Base-by-base conservation (phyloP, 2,329 filamentous ascomycete genomes). In the Clarireedia hainanense region DNA sequence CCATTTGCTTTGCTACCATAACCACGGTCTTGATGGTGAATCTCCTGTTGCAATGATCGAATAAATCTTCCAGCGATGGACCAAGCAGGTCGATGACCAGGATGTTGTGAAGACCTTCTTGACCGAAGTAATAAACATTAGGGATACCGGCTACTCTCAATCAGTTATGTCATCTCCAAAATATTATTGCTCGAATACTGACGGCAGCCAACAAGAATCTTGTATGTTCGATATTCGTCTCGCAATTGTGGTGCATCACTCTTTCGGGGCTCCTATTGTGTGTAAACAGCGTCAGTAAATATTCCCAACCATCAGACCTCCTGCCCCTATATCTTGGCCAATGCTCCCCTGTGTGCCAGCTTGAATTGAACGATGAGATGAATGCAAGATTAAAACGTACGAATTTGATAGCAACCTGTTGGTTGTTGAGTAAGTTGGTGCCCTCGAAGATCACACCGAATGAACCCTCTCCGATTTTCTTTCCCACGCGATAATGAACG, bases 331-430 rank as follows among this genome's bases (percentile, higher is more conserved):
- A 20, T 26, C n/a, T 36, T 24, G 52, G 40, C 24, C 37, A 34
- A 50, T 37, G 52, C 36, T 14, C 7, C 37, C 37, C 14, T 3
- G 14, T 17, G 10, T 46, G 14, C 23, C 43, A 24, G 26, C 9
- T 17, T 27, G 12, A 27, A 47, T 40, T 5, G 6, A 9, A 52
- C 30, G 30, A 17, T 46, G 39, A 47, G 23, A 36, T 34, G 23
- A 36, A 36, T 49, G 40, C n/a, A 45, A 39, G 4, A 12, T 6
- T 4, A 17, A 52, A 56, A 85, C 89, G 70, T 76, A 95, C 90
- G 75, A 99, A 99, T 80, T 99, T 99, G 80, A 99, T 99, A 69
- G 94, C 94, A 61, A 99, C 92, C 76, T 96, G 91, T 74, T 97
- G 94, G 75, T 95, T 96, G 80, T 99, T 99, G 73, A 99, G 80